Percentiles rank a stretch among this genome's conserved stretches.
Conservation (phyloP, 1,284 basidiomycete species). For the Leccinum solheimii region DNA sequence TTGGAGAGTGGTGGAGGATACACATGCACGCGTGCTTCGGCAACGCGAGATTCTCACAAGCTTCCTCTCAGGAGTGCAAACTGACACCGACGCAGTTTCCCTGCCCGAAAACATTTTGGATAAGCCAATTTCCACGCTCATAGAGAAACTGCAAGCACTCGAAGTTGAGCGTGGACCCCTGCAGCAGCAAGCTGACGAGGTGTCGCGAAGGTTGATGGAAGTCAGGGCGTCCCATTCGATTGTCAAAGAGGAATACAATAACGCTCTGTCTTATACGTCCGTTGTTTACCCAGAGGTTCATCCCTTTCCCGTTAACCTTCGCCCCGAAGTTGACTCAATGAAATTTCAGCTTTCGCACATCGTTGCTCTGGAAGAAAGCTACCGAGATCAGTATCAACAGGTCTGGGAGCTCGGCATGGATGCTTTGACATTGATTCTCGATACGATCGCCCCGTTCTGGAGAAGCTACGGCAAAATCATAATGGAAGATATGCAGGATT, state of each 20-base stretch:
- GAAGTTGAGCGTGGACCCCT: constrained; percentile 44
- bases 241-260: constrained; percentile 66
- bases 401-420: constrained; percentile 77
- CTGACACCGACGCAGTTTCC: constrained; percentile 19
- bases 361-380: constrained; percentile 68
- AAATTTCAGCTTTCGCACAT: constrained; percentile 60
- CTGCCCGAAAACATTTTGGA: constrained; percentile 50
- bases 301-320: constrained; percentile 20
- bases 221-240: constrained; percentile 54
- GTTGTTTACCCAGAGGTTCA: constrained; percentile 70
- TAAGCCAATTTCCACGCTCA: constrained; percentile 50
- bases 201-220: constrained; percentile 46
- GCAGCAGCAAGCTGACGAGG: constrained; percentile 45
- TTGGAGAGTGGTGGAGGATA: constrained; percentile 73
- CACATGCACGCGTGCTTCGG: constrained; percentile 55
- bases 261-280: constrained; percentile 67
- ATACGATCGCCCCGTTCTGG: constrained; percentile 75
- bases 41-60: constrained; percentile 57
- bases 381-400: constrained; percentile 72
- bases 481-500: constrained; percentile 72
- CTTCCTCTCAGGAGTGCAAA: constrained; percentile 42
- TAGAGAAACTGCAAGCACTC: constrained; percentile 42
- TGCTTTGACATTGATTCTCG: constrained; percentile 67
- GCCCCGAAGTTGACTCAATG: constrained; percentile 3
- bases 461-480: constrained; percentile 74